Evolutionary conservation across 2,329 filamentous ascomycete genomes (phyloP).

Genomic region (Claviceps lovelessii): DNA sequence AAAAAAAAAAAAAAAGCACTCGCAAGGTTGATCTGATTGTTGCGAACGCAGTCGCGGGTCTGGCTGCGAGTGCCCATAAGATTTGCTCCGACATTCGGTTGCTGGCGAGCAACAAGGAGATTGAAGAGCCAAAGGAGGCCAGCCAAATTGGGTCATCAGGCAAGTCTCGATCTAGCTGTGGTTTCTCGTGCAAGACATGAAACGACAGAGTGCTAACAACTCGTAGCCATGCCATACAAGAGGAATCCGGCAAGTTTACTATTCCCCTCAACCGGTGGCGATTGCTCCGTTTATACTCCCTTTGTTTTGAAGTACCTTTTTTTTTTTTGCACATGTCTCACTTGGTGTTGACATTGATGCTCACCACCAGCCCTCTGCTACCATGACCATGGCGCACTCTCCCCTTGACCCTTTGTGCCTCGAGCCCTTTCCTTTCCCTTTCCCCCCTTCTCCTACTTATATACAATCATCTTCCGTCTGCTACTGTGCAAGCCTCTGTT

Average conservation of each 20-base stretch:
- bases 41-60: conserved; percentile 64
- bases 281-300: neutral
- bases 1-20: conserved; percentile 22
- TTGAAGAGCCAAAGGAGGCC: conserved; percentile 73
- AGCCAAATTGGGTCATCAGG: conserved; percentile 53
- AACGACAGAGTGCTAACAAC: conserved; percentile 28
- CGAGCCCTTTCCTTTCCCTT: neutral
- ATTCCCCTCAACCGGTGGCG: neutral
- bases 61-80: conserved; percentile 59
- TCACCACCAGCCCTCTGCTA: neutral
- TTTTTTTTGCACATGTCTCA: neutral
- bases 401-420: neutral
- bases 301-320: too few relatives aligned
- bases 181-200: neutral
- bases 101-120: conserved; percentile 62
- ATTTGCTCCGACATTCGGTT: conserved; percentile 64
- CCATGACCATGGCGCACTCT: neutral
- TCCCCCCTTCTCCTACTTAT: neutral
- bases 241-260: conserved; percentile 7
- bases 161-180: neutral
- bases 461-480: neutral
- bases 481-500: too few relatives aligned
- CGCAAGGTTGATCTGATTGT: conserved; percentile 71
- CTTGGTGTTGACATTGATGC: neutral
- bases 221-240: conserved; percentile 18